Base-by-base conservation (phyloP, 441 rosid species). In the Jatropha multifida region DNA sequence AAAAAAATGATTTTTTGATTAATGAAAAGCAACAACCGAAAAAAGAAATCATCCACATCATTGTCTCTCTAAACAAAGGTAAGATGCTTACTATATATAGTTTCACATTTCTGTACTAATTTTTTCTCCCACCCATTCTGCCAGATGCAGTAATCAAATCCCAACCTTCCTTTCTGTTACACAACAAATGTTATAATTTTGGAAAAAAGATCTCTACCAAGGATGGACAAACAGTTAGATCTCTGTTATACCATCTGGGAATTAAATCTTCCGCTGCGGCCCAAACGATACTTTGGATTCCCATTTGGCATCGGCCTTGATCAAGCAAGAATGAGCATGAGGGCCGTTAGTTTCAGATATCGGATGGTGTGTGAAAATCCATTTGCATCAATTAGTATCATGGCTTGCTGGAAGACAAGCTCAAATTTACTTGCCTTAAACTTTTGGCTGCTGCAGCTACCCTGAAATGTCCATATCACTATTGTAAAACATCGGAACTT, bases 311-410 rank as follows among this genome's bases (percentile, higher is more conserved):
- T 71, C 49, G 40, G 11, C 46, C 48, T 44, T 1, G 48, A 10
- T 10, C 9, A 10, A 23, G 51, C 12, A 60, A 26, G 51, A 56
- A 48, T 3, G 8, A 69, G 51, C 51, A 18, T 44, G 8, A 14
- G 67, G 27, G 58, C n/a, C 23, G 41, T 37, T 38, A 37, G 26
- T 59, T 70, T 69, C 75, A 20, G 54, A 42, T 52, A 49, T 69
- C 58, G 61, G 40, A 12, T 9, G 68, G n/a, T 41, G 10, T 1
- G 2, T 38, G 6, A 27, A 23, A 62, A 13, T 46, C 18, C 23
- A 14, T 7, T 69, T n/a, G 15, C 7, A 27, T 3, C 44, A 3
- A 51, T 38, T 17, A 68, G 7, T 14, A 51, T 15, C 14, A 51
- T 27, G n/a, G 60, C 27, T 3, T 38, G 69, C 62, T 38, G 12